Evolutionary conservation across 352 stramenopile species (phyloP).

Genomic region (Pythium angustatum): DNA sequence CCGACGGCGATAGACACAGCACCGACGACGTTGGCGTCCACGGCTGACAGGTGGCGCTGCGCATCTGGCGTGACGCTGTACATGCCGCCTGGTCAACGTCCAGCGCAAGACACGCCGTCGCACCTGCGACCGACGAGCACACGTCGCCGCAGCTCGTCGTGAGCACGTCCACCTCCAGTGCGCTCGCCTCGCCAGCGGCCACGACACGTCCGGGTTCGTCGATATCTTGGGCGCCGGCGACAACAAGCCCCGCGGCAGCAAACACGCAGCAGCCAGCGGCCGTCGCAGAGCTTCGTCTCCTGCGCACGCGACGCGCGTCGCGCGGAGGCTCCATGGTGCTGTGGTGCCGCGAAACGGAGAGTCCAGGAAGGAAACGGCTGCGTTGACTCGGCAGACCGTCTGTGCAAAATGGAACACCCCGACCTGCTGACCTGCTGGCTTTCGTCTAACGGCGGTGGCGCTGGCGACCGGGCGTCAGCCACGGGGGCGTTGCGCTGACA

Average conservation of each 20-base stretch:
- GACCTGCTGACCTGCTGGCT: too few relatives aligned
- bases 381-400: too few relatives aligned
- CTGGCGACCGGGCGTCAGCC: too few relatives aligned
- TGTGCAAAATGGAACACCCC: too few relatives aligned
- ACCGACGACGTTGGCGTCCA: neutral
- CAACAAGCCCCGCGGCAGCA: neutral
- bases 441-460: too few relatives aligned
- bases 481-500: too few relatives aligned
- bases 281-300: constrained; percentile 1
- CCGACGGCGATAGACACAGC: constrained; percentile 20
- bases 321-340: neutral
- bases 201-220: constrained; percentile 2
- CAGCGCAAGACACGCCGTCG: constrained; percentile 11
- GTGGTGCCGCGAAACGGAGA: neutral
- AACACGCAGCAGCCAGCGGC: neutral
- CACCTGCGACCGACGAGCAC: constrained; percentile 10
- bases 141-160: constrained; percentile 15
- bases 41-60: constrained; percentile 12
- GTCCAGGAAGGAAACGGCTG: neutral
- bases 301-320: constrained; percentile 7
- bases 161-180: neutral
- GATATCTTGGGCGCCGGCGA: neutral
- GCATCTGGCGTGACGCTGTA: constrained; percentile 10
- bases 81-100: constrained; percentile 6
- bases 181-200: neutral